Percentiles rank a stretch among this genome's conserved stretches.
Evolutionary conservation across 73 alveolate genomes (phyloP).

Genomic region (Paramecium primaurelia): DNA sequence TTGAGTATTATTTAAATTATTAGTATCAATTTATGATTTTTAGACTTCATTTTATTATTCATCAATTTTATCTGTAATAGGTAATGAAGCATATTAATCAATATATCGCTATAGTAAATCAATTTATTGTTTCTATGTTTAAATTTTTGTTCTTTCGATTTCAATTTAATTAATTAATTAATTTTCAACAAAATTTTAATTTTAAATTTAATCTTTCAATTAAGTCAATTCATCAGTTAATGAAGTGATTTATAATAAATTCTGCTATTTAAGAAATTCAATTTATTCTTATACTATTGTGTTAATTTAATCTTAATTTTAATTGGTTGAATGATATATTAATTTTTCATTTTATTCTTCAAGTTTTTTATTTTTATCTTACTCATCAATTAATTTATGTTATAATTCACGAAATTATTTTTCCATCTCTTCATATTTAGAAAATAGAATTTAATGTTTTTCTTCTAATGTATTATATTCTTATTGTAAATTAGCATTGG

Average conservation of each 20-base stretch:
- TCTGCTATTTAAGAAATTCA: not conserved
- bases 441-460: not conserved
- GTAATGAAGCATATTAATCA: not conserved
- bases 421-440: not conserved
- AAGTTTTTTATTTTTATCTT: not conserved
- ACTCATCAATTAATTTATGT: not conserved
- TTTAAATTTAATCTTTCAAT: not conserved
- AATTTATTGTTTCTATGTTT: not conserved
- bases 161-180: not conserved
- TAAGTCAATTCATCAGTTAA: not conserved
- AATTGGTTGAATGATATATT: not conserved
- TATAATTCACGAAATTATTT: not conserved
- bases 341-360: not conserved
- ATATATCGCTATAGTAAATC: not conserved
- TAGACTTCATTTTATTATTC: not conserved
- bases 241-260: not conserved
- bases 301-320: not conserved
- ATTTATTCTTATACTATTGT: not conserved
- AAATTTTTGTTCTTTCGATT: not conserved
- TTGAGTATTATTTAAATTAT: not conserved
- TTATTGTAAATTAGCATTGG: not conserved
- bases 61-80: constrained; percentile 43
- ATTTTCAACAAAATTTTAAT: not conserved
- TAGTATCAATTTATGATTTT: not conserved
- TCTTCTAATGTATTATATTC: not conserved